A percentile compares a stretch with the other conserved stretches of the same genome.
Evolutionary conservation across 192 early-diverging fungal species (phyloP).

Genomic region (Mortierella antarctica): DNA sequence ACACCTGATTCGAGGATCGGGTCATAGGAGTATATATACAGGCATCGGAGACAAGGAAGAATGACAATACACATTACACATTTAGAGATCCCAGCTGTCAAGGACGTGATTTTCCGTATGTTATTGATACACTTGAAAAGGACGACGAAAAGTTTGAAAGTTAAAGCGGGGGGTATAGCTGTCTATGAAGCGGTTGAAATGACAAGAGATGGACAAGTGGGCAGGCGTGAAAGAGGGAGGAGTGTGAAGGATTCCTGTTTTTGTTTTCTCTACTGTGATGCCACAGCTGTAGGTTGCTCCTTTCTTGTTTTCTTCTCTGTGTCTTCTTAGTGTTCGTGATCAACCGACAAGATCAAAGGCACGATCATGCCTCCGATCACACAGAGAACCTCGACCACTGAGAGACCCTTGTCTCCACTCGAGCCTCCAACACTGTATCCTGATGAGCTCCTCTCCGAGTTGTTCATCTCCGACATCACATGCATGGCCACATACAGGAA

Average conservation of each 20-base stretch:
- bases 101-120: too few species aligned
- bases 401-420: conserved; percentile 38
- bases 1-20: background rate
- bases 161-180: background rate
- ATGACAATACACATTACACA: conserved; percentile 4
- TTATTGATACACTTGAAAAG: conserved; percentile 2
- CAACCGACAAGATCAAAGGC: conserved; percentile 48
- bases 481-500: conserved; percentile 94
- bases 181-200: background rate
- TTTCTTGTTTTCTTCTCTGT: background rate
- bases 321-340: conserved; percentile 40
- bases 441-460: conserved; percentile 16
- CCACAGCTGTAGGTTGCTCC: background rate
- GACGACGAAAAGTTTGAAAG: background rate
- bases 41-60: background rate
- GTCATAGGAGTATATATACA: background rate
- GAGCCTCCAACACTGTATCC: conserved; percentile 43
- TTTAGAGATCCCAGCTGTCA: too few species aligned
- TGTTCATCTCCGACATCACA: conserved; percentile 66
- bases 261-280: background rate
- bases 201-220: background rate
- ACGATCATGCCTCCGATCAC: conserved; percentile 51
- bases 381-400: conserved; percentile 37
- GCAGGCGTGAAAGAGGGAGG: background rate
- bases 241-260: background rate